These are phyloP conservation scores for Paraphoma sp. DNA, from an alignment of 2,329 filamentous ascomycete species.

Conservation along the genomic window DNA sequence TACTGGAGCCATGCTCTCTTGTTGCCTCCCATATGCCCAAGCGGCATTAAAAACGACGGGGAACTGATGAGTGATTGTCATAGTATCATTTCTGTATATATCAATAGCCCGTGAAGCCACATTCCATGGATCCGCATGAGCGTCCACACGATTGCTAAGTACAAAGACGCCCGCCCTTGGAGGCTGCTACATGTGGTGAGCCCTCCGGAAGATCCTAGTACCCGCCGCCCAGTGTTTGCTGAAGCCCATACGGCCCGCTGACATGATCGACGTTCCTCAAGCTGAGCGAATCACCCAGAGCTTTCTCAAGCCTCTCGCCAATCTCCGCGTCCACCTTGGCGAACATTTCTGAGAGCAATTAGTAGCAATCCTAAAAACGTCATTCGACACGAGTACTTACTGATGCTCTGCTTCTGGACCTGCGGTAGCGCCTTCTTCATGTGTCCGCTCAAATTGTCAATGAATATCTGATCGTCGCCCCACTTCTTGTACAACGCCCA, in stretches of 20 bases:
- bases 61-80: too few relatives aligned
- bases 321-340: constrained; percentile 22
- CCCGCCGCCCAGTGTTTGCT: constrained; percentile 14
- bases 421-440: constrained; percentile 23
- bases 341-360: constrained; percentile 17
- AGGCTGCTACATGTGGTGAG: not conserved
- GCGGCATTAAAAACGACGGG: too few relatives aligned
- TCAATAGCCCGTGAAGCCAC: too few relatives aligned
- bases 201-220: constrained; percentile 2
- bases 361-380: not conserved
- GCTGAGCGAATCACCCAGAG: constrained; percentile 10
- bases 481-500: constrained; percentile 50
- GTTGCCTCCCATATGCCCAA: too few relatives aligned
- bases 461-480: constrained; percentile 34
- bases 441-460: constrained; percentile 31
- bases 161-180: too few relatives aligned
- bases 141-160: too few relatives aligned
- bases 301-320: constrained; percentile 17
- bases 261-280: constrained; percentile 16
- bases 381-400: constrained; percentile 8
- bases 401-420: constrained; percentile 29
- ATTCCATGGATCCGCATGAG: too few relatives aligned
- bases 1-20: too few relatives aligned
- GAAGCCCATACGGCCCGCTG: constrained; percentile 14
- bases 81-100: too few relatives aligned